Evolutionary conservation across 2,329 filamentous ascomycete species (phyloP), one percentile per base, ranked within the genome.

Genomic region (Ophiobolus disseminans): DNA sequence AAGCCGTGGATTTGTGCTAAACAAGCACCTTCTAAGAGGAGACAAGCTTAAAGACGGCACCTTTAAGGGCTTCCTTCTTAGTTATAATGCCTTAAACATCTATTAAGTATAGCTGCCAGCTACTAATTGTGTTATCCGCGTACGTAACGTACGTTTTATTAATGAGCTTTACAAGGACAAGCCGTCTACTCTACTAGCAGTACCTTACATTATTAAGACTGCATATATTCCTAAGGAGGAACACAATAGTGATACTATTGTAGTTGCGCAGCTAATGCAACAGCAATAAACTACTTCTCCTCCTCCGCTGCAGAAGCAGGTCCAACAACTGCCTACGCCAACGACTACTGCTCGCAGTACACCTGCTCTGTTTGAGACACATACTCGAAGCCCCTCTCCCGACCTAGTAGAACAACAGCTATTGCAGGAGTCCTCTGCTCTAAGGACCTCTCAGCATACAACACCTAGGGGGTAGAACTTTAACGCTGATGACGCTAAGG

Each of bases 1-100:
- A 26, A 26, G 23, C 23, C 23, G 11, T 26, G 23, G 23, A 26
- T 26, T 7, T 26, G 23, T 40, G 4, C 40, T 42, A 13, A 35
- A 17, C 17, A 45, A 19, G 37, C 39, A 47, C 3, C 46, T 31
- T 1, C 28, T 16, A 25, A 42, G n/a, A 34, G 40, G 28, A 42
- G 40, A 42, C 19, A 50, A 50, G 26, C 45, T 53, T 3, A 17
- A 30, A 36, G 10, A 46, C 1, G 23, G 50, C 25, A 55, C 45
- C 7, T 31, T 52, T 16, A 30, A 58, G 36, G 51, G n/a, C n/a
- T n/a, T n/a, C 16, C 40, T 60, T 10, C 38, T 57, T 30, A 40
- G 54, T 21, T 55, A 58, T 25, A 40, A 60, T 26, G 39, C 45
- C 3, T 40, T 41, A 2, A 56, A 58, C 23, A 54, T 58, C 34